phyloP scores from a whole-genome alignment of 2,329 filamentous ascomycete species.

The Penicillium corylophilum region DNA sequence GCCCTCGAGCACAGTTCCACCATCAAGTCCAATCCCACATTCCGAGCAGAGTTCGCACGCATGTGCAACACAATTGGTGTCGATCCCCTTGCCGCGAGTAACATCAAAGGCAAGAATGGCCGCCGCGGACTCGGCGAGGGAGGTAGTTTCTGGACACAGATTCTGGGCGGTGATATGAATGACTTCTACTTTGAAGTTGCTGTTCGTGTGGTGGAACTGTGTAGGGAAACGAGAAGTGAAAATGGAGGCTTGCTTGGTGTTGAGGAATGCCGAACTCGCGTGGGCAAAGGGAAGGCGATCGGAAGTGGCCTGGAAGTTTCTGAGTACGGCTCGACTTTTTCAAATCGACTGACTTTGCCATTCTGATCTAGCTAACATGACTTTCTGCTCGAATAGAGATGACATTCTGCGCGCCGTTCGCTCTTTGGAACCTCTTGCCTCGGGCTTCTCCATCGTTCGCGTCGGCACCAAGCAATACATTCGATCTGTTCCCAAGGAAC shows the following conservation, averaged over 20 bases:
- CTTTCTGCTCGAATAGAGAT: constrained; percentile 54
- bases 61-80: constrained; percentile 98
- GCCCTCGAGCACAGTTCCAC: constrained; percentile 91
- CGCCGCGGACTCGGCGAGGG: constrained; percentile 46
- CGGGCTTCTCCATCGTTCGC: constrained; percentile 78
- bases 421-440: constrained; percentile 81
- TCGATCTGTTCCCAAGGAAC: constrained; percentile 87
- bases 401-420: constrained; percentile 88
- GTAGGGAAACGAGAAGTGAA: constrained; percentile 77
- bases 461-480: constrained; percentile 87
- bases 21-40: constrained; percentile 91
- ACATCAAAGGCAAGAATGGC: constrained; percentile 50
- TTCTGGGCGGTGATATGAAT: constrained; percentile 86
- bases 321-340: constrained; percentile 57
- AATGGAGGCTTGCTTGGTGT: constrained; percentile 91
- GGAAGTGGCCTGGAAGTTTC: constrained; percentile 75
- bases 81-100: constrained; percentile 78
- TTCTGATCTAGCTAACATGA: neutral
- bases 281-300: constrained; percentile 70
- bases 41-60: constrained; percentile 94
- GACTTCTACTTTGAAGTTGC: constrained; percentile 99
- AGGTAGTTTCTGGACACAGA: constrained; percentile 85
- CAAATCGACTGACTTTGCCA: constrained; percentile 1
- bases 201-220: constrained; percentile 92
- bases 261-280: constrained; percentile 72